These are phyloP conservation scores for Cyclotella sp. DNA, from an alignment of 108 stramenopile species.

Conservation along the genomic window DNA sequence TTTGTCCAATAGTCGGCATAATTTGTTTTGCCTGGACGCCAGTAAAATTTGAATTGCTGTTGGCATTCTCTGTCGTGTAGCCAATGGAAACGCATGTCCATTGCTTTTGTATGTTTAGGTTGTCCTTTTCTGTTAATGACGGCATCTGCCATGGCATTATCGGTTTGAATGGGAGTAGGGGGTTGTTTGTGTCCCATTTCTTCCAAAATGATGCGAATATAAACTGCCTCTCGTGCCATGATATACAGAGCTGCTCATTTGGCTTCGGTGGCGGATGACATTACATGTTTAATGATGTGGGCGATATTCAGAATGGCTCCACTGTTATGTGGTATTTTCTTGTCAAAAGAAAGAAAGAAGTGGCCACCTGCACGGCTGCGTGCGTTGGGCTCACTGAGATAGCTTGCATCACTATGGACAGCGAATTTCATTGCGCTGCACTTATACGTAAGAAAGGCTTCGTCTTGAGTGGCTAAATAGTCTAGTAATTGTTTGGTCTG, in stretches of 20 bases:
- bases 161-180: constrained; percentile 34
- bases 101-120: constrained; percentile 24
- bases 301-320: constrained; percentile 21
- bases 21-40: constrained; percentile 6
- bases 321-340: constrained; percentile 19
- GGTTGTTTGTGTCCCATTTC: constrained; percentile 34
- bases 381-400: neutral
- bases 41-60: neutral
- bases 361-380: constrained; percentile 43
- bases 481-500: neutral
- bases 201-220: constrained; percentile 20
- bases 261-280: constrained; percentile 49
- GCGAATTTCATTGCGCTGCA: constrained; percentile 35
- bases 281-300: constrained; percentile 29
- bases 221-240: constrained; percentile 40
- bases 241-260: constrained; percentile 45
- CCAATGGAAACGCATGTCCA: neutral
- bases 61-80: neutral
- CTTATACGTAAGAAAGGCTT: constrained; percentile 36
- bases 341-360: constrained; percentile 14
- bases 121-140: constrained; percentile 47
- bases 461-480: neutral
- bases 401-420: neutral
- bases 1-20: constrained; percentile 8
- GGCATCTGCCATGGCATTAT: constrained; percentile 51